These are phyloP conservation scores for Peribolospora kevripleyi DNA, from an alignment of 768 basidiomycete genomes.

Conservation along the genomic window DNA sequence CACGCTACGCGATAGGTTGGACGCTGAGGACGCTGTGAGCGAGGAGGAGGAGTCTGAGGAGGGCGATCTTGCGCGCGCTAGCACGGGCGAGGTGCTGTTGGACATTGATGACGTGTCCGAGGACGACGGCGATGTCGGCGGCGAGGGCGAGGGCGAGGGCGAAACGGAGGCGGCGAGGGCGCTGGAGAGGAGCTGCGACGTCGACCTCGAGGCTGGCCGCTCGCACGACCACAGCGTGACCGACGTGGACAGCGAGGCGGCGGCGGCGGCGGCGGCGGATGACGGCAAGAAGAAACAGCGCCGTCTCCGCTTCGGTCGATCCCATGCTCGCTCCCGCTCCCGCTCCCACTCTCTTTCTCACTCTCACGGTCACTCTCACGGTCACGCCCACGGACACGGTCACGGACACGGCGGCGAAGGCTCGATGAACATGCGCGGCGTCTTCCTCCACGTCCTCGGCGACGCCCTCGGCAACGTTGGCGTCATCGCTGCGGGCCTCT, in stretches of 20 bases:
- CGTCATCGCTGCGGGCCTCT: constrained; percentile 77
- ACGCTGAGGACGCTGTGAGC: not conserved
- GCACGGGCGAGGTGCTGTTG: constrained; percentile 8
- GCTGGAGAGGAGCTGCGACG: constrained; percentile 3
- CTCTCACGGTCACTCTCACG: constrained; percentile 26
- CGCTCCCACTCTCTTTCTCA: not conserved
- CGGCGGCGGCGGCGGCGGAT: constrained; percentile 4
- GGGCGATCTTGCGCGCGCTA: constrained; percentile 4
- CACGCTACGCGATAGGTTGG: constrained; percentile 1
- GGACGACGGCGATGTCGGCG: not conserved
- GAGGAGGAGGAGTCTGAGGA: too few relatives aligned
- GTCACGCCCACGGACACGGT: constrained; percentile 7
- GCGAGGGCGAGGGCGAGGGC: constrained; percentile 1
- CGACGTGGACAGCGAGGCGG: constrained; percentile 1
- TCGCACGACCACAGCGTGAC: constrained; percentile 8
- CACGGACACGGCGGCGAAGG: constrained; percentile 17
- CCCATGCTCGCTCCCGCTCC: not conserved
- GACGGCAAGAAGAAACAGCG: constrained; percentile 3
- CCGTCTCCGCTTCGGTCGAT: not conserved
- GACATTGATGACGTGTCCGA: not conserved
- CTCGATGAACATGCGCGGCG: constrained; percentile 96
- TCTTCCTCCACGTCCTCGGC: constrained; percentile 79
- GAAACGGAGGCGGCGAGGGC: not conserved
- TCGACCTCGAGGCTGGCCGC: constrained; percentile 9
- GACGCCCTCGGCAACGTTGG: constrained; percentile 96